These are phyloP conservation scores for Rhododendron henanense DNA, from an alignment of 148 eudicot genomes.

Conservation along the genomic window DNA sequence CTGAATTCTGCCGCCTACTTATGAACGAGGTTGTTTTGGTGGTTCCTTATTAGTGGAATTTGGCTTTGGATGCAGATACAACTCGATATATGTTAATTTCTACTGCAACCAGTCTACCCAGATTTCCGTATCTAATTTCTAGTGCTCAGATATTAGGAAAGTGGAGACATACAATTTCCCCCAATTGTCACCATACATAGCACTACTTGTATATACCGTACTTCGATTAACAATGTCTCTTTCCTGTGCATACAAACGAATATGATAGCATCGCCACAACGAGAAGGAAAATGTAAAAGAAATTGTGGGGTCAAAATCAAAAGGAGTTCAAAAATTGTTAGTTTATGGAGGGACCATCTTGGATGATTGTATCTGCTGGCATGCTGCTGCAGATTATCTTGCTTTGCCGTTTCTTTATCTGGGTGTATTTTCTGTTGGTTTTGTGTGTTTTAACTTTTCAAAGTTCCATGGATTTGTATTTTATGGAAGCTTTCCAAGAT, in stretches of 20 bases:
- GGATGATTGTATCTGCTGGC: neutral
- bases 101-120: too few relatives aligned
- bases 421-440: neutral
- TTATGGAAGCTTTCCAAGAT: neutral
- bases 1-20: too few relatives aligned
- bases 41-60: neutral
- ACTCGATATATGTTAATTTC: neutral
- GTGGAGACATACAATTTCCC: too few relatives aligned
- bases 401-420: too few relatives aligned
- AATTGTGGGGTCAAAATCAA: neutral
- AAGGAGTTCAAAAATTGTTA: neutral
- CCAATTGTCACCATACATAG: too few relatives aligned
- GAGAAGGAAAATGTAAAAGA: neutral
- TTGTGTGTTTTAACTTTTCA: too few relatives aligned
- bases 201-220: too few relatives aligned
- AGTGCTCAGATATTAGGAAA: too few relatives aligned
- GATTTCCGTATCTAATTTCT: too few relatives aligned
- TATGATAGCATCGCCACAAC: neutral
- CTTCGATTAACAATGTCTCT: neutral
- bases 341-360: neutral
- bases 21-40: neutral
- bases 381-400: neutral
- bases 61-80: neutral
- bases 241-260: neutral
- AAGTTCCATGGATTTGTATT: neutral